Conservation (phyloP, 1,284 basidiomycete species). For the Ceratorhiza oryzae-sativae region DNA sequence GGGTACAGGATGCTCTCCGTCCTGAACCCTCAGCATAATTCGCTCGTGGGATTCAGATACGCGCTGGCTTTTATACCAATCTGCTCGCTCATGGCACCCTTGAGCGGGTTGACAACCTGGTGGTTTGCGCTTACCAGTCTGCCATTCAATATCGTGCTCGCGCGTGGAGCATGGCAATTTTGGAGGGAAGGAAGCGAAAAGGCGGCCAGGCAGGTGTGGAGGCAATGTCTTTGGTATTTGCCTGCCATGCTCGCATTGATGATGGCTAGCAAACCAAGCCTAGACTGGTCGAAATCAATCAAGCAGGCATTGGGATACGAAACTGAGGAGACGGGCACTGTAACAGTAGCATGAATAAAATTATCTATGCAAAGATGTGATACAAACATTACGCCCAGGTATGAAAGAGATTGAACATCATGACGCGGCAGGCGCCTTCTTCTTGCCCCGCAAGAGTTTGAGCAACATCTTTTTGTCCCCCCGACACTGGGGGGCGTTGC, state of each 20-base stretch:
- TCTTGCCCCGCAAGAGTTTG: slow-evolving; percentile 35
- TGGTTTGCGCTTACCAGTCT: slow-evolving; percentile 81
- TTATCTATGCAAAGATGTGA: slow-evolving; percentile 14
- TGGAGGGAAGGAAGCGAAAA: slow-evolving; percentile 79
- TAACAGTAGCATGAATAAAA: slow-evolving; percentile 28
- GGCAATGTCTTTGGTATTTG: slow-evolving; percentile 89
- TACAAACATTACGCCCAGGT: not conserved
- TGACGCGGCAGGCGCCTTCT: slow-evolving; percentile 22
- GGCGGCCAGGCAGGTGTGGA: slow-evolving; percentile 80
- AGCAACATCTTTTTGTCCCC: slow-evolving; percentile 28
- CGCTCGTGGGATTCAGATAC: slow-evolving; percentile 86
- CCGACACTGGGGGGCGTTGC: slow-evolving; percentile 6
- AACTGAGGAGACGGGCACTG: not conserved
- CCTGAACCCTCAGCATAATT: slow-evolving; percentile 80
- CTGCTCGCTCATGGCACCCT: slow-evolving; percentile 81
- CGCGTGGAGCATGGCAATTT: slow-evolving; percentile 76
- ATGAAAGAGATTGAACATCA: slow-evolving; percentile 1
- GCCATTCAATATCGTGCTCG: slow-evolving; percentile 77
- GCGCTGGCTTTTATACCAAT: slow-evolving; percentile 80
- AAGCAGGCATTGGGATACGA: slow-evolving; percentile 29
- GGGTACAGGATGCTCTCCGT: slow-evolving; percentile 96
- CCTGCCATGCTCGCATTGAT: slow-evolving; percentile 90
- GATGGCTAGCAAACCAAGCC: slow-evolving; percentile 60
- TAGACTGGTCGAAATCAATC: slow-evolving; percentile 27
- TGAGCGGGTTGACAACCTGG: slow-evolving; percentile 89